phyloP scores from a whole-genome alignment of 495 filamentous ascomycete genomes.

The Letharia lupina region DNA sequence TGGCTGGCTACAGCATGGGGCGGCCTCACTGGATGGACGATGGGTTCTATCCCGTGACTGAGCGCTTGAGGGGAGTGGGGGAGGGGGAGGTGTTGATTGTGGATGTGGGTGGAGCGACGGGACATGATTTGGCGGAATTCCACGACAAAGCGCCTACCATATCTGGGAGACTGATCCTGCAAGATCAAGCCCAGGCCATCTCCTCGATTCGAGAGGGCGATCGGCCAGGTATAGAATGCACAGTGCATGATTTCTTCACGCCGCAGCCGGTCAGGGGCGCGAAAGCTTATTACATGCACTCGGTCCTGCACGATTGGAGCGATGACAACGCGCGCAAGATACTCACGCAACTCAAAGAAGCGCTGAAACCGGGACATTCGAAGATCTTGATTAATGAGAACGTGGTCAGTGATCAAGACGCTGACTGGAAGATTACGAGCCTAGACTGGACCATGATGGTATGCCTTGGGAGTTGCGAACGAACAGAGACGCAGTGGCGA shows the following conservation, averaged over 20 bases:
- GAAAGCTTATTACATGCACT: constrained; percentile 40
- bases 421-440: constrained; percentile 34
- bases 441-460: constrained; percentile 44
- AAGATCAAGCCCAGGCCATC: constrained; percentile 41
- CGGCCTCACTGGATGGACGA: constrained; percentile 41
- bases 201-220: constrained; percentile 14
- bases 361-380: constrained; percentile 37
- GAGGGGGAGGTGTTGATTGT: constrained; percentile 37
- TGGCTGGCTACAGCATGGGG: constrained; percentile 38
- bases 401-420: constrained; percentile 38
- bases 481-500: constrained; percentile 29
- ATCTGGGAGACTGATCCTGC: constrained; percentile 39
- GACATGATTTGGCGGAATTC: constrained; percentile 45
- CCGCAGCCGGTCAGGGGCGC: constrained; percentile 41
- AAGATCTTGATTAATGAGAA: constrained; percentile 42
- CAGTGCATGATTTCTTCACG: constrained; percentile 44
- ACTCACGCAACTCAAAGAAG: constrained; percentile 30
- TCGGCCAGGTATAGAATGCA: constrained; percentile 26
- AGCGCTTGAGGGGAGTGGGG: constrained; percentile 23
- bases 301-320: constrained; percentile 41
- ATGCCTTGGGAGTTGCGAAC: constrained; percentile 31
- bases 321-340: constrained; percentile 34
- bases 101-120: constrained; percentile 46
- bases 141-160: constrained; percentile 24
- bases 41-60: constrained; percentile 40